These are phyloP conservation scores for Aspergillus bridgeri DNA, from an alignment of 495 filamentous ascomycete species.

Conservation along the genomic window DNA sequence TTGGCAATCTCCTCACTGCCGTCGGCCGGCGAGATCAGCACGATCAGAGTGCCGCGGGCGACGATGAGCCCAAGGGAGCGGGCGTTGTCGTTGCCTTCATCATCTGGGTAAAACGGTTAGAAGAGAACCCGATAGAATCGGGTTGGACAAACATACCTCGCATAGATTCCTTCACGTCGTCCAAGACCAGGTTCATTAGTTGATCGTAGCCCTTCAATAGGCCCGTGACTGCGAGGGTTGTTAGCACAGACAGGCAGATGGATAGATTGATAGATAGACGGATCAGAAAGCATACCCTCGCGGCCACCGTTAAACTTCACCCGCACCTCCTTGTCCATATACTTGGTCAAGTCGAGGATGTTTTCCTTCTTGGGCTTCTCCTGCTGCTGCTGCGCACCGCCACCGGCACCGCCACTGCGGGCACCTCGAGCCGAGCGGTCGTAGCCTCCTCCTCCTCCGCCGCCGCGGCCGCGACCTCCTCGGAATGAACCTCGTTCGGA, in stretches of 20 bases:
- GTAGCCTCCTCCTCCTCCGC: constrained; percentile 41
- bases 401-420: constrained; percentile 49
- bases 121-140: too few relatives aligned
- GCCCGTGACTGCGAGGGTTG: constrained; percentile 67
- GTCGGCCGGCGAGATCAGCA: constrained; percentile 87
- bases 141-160: constrained; percentile 55
- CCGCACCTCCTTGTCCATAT: constrained; percentile 90
- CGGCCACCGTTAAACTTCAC: constrained; percentile 96
- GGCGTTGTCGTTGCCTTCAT: constrained; percentile 82
- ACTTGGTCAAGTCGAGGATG: constrained; percentile 90
- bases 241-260: constrained; percentile 3
- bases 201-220: constrained; percentile 93
- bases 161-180: constrained; percentile 86
- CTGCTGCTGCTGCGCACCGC: constrained; percentile 43
- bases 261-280: constrained; percentile 1
- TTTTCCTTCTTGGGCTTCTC: constrained; percentile 96
- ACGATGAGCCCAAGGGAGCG: constrained; percentile 87
- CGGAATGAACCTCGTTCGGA: constrained; percentile 67
- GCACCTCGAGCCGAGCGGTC: constrained; percentile 34
- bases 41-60: constrained; percentile 86
- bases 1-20: constrained; percentile 95
- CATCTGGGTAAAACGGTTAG: constrained; percentile 50
- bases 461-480: constrained; percentile 49
- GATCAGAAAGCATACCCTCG: constrained; percentile 61
- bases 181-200: constrained; percentile 95